Evolutionary conservation across 306 rosid species (phyloP), one percentile per base, ranked within the genome.

Genomic region (Glycine latifolia): DNA sequence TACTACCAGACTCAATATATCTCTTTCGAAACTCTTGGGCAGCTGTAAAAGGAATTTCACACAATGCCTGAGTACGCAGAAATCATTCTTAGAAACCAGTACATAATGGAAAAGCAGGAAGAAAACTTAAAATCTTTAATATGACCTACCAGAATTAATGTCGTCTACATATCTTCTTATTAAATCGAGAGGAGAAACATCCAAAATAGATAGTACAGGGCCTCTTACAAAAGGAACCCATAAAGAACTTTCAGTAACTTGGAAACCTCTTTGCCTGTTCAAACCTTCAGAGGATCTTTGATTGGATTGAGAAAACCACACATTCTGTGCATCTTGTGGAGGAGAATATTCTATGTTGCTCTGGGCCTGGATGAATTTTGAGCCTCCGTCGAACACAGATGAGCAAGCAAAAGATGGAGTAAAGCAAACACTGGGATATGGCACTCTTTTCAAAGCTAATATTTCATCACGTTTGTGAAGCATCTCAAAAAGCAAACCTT

Each of bases 361-460:
- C 83, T 85, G 90, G 68, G 71, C 66, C 3, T 49, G 87, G 59
- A 62, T 71, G 56, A 84, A 68, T 71, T 85, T 86, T 70, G 90
- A 78, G 63, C 53, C 63, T 81, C 89, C 91, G 78, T 87, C 20
- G 73, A 91, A 84, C 50, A 86, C 87, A 3, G 93, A 82, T 71
- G 92, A 44, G 78, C 58, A 68, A 66, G 80, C 61, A 82, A 59
- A 78, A 43, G 88, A 84, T 62, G 91, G 89, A 73, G 66, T 82
- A 80, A 91, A 93, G 88, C 94, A 95, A 79, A 81, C 86, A 68
- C 89, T 86, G 20, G 98, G 99, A 83, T 89, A 93, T 59, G 99
- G 88, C 16, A 70, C 85, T 79, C 82, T 89, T 85, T 85, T 91
- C 85, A 85, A 83, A 68, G 88, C 75, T 78, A 85, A 75, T 79